These are phyloP conservation scores for Quercus dentata DNA, from an alignment of 306 rosid species.

Conservation along the genomic window DNA sequence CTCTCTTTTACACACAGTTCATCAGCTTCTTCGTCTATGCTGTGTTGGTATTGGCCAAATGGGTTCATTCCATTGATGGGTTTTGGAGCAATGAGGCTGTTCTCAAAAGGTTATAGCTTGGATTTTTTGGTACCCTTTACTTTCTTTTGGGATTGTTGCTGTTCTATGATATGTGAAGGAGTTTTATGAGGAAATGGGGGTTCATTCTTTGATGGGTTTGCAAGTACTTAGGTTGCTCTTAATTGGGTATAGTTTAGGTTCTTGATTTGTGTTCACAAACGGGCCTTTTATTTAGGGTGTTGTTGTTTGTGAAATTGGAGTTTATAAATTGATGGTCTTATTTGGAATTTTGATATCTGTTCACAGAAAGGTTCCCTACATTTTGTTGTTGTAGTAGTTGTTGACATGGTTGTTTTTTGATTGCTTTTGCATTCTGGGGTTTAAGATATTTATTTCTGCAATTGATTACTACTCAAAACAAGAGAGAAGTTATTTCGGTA, in stretches of 20 bases:
- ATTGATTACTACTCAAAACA: neutral
- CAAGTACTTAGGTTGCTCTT: neutral
- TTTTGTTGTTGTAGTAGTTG: neutral
- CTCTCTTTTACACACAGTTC: neutral
- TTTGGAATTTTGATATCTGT: neutral
- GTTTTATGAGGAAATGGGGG: conserved; percentile 4
- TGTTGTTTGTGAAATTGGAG: conserved; percentile 16
- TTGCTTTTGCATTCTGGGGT: conserved; percentile 10
- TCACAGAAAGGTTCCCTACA: neutral
- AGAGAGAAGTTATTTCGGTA: neutral
- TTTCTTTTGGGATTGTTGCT: conserved; percentile 10
- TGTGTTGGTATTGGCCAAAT: conserved; percentile 1
- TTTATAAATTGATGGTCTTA: neutral
- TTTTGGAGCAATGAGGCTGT: conserved; percentile 23
- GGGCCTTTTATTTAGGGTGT: neutral
- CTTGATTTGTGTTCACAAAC: conserved; percentile 3
- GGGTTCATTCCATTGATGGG: conserved; percentile 22
- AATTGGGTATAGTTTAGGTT: conserved; percentile 13
- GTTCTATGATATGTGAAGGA: neutral
- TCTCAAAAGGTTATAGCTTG: conserved; percentile 13
- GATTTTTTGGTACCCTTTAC: neutral
- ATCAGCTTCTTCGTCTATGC: conserved; percentile 7
- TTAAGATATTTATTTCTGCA: conserved; percentile 6
- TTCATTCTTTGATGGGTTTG: conserved; percentile 7
- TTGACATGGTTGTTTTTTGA: conserved; percentile 9